Conservation (phyloP, 2,329 filamentous ascomycete genomes). For the Colletotrichum musae region DNA sequence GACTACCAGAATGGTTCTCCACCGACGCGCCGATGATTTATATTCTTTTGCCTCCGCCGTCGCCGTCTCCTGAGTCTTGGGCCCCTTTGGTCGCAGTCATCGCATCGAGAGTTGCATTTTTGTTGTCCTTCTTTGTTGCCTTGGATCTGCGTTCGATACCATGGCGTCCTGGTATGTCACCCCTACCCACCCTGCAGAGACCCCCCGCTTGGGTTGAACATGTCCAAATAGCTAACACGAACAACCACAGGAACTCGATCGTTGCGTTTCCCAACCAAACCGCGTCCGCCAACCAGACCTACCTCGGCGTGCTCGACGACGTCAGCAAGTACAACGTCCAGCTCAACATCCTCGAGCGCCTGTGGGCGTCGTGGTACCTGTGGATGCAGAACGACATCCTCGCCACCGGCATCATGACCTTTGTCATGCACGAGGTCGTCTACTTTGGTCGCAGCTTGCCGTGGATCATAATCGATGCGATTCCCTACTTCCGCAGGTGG, state of each 20-base stretch:
- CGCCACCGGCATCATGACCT: conserved; percentile 97
- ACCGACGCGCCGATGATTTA: conserved; percentile 13
- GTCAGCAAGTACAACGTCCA: conserved; percentile 83
- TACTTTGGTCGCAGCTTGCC: conserved; percentile 95
- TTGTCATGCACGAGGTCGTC: conserved; percentile 91
- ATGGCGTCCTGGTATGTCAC: conserved; percentile 36
- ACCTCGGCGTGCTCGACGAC: conserved; percentile 73
- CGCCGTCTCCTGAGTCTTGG: neutral
- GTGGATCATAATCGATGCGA: conserved; percentile 91
- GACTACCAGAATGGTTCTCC: conserved; percentile 2
- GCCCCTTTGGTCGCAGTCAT: neutral
- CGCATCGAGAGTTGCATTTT: neutral
- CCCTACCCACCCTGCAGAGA: neutral
- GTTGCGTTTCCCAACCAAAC: conserved; percentile 58
- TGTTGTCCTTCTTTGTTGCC: neutral
- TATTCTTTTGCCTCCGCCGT: conserved; percentile 5
- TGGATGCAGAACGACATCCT: conserved; percentile 99
- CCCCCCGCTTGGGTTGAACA: neutral
- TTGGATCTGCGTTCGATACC: conserved; percentile 1
- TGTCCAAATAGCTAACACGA: conserved; percentile 24
- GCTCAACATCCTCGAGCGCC: conserved; percentile 86
- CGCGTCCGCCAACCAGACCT: conserved; percentile 62
- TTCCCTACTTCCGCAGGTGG: conserved; percentile 92
- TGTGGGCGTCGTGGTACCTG: conserved; percentile 97
- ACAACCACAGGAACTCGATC: conserved; percentile 64